These are phyloP conservation scores for Oryza coarctata DNA, from an alignment of 176 grass and related monocot genomes.

Conservation along the genomic window DNA sequence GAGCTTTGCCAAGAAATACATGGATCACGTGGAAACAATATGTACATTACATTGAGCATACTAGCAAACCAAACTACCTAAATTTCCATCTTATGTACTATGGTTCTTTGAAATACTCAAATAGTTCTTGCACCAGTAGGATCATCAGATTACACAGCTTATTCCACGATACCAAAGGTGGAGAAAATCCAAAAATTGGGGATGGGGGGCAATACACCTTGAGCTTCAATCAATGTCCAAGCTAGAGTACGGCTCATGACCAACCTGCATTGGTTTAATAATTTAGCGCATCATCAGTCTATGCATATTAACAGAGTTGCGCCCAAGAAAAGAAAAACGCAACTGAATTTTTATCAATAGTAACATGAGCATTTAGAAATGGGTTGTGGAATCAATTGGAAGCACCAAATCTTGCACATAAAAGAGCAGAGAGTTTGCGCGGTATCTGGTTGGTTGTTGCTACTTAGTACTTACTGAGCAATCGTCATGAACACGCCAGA, in stretches of 20 bases:
- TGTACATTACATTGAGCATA: not conserved
- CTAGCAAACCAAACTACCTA: not conserved
- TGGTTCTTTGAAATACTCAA: not conserved
- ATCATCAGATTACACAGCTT: constrained; percentile 12
- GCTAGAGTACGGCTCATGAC: constrained; percentile 84
- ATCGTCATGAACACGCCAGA: constrained; percentile 94
- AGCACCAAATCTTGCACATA: not conserved
- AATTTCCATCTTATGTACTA: constrained; percentile 14
- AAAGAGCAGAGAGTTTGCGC: not conserved
- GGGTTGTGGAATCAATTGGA: constrained; percentile 3
- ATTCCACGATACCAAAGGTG: constrained; percentile 7
- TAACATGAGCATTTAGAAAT: not conserved
- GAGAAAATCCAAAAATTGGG: not conserved
- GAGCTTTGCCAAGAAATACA: not conserved
- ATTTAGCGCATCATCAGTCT: constrained; percentile 10
- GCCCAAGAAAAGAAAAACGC: not conserved
- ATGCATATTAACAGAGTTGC: not conserved
- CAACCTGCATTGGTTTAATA: constrained; percentile 54
- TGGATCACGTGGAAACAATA: not conserved
- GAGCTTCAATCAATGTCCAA: constrained; percentile 85
- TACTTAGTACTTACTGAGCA: constrained; percentile 70
- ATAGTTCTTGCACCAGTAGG: not conserved
- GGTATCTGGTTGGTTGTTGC: not conserved
- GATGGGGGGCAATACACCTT: not conserved
- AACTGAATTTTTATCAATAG: constrained; percentile 1